Conservation (phyloP, 208 protist species). For the Crithidia sp. region DNA sequence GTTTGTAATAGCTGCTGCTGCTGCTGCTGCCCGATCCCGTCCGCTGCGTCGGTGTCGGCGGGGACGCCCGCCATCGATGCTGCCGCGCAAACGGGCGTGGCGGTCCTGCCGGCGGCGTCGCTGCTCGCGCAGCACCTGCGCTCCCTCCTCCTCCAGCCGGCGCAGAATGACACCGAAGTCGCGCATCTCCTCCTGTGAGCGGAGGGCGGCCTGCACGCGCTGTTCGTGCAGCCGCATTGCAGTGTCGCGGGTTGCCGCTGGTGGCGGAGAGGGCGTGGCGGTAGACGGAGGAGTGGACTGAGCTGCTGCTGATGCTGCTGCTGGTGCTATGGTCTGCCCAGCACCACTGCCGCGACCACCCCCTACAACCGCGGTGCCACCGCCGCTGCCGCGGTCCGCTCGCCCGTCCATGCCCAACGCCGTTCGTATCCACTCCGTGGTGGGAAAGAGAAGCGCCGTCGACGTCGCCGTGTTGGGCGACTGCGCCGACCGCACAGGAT, state of each 20-base stretch:
- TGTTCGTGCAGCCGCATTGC: slow-evolving; percentile 46
- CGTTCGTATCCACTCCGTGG: slow-evolving; percentile 8
- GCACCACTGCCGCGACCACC: too few species aligned
- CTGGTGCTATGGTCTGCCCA: neutral
- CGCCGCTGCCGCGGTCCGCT: too few species aligned
- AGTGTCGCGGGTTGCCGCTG: neutral
- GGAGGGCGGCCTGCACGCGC: slow-evolving; percentile 31
- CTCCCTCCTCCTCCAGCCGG: slow-evolving; percentile 36
- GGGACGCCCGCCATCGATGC: neutral
- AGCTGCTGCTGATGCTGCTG: neutral
- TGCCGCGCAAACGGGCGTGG: neutral
- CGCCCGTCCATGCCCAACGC: neutral
- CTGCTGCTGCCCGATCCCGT: neutral
- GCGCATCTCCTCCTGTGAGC: slow-evolving; percentile 52
- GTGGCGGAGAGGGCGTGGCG: neutral
- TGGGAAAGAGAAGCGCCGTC: slow-evolving; percentile 10
- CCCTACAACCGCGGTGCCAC: too few species aligned
- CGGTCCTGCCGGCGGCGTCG: slow-evolving; percentile 7
- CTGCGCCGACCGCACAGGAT: neutral
- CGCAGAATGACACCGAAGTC: slow-evolving; percentile 44
- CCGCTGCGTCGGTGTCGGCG: neutral
- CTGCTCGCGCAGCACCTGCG: slow-evolving; percentile 10
- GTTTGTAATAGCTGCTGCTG: neutral
- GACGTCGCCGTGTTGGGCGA: neutral
- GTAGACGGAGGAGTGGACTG: neutral